Conservation (phyloP, 2,329 filamentous ascomycete species). For the Raffaelea deltoideospora region DNA sequence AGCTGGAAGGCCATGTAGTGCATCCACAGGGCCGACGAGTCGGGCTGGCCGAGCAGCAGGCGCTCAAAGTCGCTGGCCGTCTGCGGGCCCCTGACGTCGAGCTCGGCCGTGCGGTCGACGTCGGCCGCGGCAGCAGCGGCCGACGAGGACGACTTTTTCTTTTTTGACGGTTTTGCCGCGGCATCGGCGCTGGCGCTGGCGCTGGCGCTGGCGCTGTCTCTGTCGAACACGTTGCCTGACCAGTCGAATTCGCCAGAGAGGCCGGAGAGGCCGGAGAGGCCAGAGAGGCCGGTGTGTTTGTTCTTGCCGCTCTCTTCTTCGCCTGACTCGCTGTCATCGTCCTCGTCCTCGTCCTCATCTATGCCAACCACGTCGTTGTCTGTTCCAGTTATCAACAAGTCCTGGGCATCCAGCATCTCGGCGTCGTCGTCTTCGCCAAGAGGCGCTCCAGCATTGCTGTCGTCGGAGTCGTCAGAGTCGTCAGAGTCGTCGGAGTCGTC, state of each 20-base stretch:
- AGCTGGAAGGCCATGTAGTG: conserved; percentile 99
- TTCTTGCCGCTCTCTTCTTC: conserved; percentile 29
- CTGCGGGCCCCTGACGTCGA: conserved; percentile 78
- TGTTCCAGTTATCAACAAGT: conserved; percentile 28
- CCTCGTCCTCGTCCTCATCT: conserved; percentile 6
- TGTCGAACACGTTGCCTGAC: conserved; percentile 55
- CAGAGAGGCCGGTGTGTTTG: no score
- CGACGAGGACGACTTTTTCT: conserved; percentile 55
- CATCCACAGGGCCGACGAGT: conserved; percentile 89
- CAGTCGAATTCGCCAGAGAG: conserved; percentile 77
- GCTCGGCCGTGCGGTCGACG: conserved; percentile 79
- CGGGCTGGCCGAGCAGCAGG: conserved; percentile 77
- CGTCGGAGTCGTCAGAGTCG: conserved; percentile 26
- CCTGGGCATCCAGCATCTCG: conserved; percentile 30
- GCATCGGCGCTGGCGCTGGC: conserved; percentile 21
- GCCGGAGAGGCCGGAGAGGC: conserved; percentile 24
- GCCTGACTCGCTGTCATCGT: neutral
- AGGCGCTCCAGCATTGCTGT: no score
- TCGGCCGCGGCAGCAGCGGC: conserved; percentile 58
- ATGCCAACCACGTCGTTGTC: conserved; percentile 17
- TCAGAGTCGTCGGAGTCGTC: conserved; percentile 31
- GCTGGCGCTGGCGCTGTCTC: conserved; percentile 35
- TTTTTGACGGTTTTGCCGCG: conserved; percentile 20
- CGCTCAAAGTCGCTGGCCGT: conserved; percentile 88
- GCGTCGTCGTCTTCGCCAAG: conserved; percentile 33